These are phyloP conservation scores for Coniochaeta sp. DNA, from an alignment of 2,329 filamentous ascomycete species.

Conservation along the genomic window DNA sequence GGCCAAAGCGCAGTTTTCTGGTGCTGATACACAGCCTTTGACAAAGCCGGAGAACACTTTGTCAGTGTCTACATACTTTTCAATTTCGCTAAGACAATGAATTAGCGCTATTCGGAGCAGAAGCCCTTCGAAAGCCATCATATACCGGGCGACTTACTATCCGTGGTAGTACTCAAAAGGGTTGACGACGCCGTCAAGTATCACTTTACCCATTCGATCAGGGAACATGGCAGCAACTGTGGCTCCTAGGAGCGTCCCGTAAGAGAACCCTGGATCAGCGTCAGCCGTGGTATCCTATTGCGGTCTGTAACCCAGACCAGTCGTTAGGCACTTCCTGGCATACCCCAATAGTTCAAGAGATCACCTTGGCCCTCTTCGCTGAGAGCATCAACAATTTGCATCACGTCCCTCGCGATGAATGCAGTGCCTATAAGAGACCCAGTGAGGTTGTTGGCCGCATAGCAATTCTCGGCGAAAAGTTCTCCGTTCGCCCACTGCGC, in stretches of 20 bases:
- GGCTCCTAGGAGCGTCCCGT: conserved; percentile 30
- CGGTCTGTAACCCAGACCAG: too few relatives aligned
- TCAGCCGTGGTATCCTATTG: conserved; percentile 1
- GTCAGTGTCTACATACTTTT: conserved; percentile 14
- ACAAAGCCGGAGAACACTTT: conserved; percentile 17
- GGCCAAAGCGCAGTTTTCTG: conserved; percentile 15
- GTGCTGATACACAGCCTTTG: conserved; percentile 13
- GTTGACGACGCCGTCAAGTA: conserved; percentile 29
- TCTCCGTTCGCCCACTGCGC: conserved; percentile 10
- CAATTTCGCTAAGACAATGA: not conserved
- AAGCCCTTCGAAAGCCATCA: not conserved
- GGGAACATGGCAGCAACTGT: conserved; percentile 33
- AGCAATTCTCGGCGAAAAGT: conserved; percentile 17
- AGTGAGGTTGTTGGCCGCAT: conserved; percentile 10
- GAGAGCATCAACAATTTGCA: conserved; percentile 20
- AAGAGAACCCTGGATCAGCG: conserved; percentile 19
- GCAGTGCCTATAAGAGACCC: conserved; percentile 21
- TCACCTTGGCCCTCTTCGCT: not conserved
- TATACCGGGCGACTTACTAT: conserved; percentile 5
- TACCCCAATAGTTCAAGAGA: conserved; percentile 4
- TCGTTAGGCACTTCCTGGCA: too few relatives aligned
- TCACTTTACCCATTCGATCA: conserved; percentile 26
- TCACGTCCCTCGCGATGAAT: conserved; percentile 29
- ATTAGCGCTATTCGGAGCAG: not conserved
- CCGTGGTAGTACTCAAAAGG: conserved; percentile 23